These are phyloP conservation scores for Penicillium dipodomyicola DNA, from an alignment of 495 filamentous ascomycete species.

Conservation along the genomic window DNA sequence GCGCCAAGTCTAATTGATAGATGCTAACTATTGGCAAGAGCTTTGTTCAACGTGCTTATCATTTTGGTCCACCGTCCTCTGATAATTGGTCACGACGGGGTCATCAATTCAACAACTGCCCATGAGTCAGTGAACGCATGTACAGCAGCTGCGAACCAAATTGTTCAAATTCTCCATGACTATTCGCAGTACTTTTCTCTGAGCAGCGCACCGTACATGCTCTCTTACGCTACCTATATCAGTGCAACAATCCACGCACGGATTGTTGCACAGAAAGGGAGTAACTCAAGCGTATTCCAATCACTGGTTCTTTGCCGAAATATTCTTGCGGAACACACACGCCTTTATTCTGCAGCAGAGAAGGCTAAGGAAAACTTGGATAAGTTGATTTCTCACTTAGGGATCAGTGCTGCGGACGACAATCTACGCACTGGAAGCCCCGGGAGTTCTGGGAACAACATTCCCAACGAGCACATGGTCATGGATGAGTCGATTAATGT, in stretches of 20 bases:
- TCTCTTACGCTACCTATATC: conserved; percentile 37
- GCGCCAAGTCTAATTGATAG: neutral
- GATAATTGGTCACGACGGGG: conserved; percentile 18
- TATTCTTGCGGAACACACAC: conserved; percentile 20
- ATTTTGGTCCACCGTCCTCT: conserved; percentile 33
- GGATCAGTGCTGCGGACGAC: conserved; percentile 11
- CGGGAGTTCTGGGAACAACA: neutral
- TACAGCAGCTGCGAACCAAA: conserved; percentile 32
- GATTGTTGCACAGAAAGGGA: conserved; percentile 29
- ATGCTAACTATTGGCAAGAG: conserved; percentile 16
- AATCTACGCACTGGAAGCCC: neutral
- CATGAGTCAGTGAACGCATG: conserved; percentile 30
- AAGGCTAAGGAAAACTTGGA: conserved; percentile 27
- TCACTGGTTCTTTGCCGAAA: conserved; percentile 22
- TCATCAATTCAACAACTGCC: conserved; percentile 19
- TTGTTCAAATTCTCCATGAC: conserved; percentile 31
- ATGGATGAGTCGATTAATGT: conserved; percentile 1
- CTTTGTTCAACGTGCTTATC: conserved; percentile 30
- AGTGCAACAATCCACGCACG: conserved; percentile 35
- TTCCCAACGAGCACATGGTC: neutral
- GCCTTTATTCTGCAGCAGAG: conserved; percentile 25
- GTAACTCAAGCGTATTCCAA: conserved; percentile 22
- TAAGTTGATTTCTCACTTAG: conserved; percentile 20
- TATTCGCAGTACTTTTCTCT: conserved; percentile 30
- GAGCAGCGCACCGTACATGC: conserved; percentile 31